Evolutionary conservation across 441 rosid species (phyloP), one percentile per base, ranked within the genome.

Genomic region (Adansonia rubrostipa): DNA sequence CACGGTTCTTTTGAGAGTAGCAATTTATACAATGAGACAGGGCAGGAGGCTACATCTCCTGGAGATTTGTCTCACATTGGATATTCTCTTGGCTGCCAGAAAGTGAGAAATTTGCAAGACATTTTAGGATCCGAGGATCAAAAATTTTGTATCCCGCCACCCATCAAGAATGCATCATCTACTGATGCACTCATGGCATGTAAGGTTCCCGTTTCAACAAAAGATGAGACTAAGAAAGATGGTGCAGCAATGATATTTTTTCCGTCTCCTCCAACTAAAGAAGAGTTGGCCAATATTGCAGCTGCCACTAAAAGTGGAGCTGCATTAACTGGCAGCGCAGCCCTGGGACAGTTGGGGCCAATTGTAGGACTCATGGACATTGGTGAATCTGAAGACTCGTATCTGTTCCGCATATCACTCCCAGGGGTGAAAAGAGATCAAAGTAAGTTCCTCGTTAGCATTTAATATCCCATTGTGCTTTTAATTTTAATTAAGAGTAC

Each of bases 381-480:
- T 22, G 91, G 87, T 45, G 92, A 90, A 81, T 87, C 83, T 1
- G 79, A 74, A 33, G 89, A 88, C 22, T 78, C 88, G 0, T 91
- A 91, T 79, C 79, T 86, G 56, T 89, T 91, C 54, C 86, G 90
- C 33, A 86, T 87, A 33, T 85, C 87, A 8, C 92, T 89, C 75
- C 90, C 94, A 0, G 92, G 94, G 50, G 94, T 91, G 33, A 85
- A 82, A 81, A 86, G 93, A 78, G 85, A 90, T 83, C 87, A 86
- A 69, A 84, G 94, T 89, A 84, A 84, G 90, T 84, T 64, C 36
- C 51, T 40, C 33, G 20, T 57, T 15, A 11, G 28, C 28, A 17
- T 36, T 44, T 45, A 9, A 20, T 22, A 17, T 51, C 50, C 2
- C 20, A 13, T 67, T 65, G 54, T 1, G 62, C 48, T 36, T 1